A percentile compares a stretch with the other conserved stretches of the same genome.
Conservation (phyloP, 805 yeast species). For the Pichia cephalocereana region DNA sequence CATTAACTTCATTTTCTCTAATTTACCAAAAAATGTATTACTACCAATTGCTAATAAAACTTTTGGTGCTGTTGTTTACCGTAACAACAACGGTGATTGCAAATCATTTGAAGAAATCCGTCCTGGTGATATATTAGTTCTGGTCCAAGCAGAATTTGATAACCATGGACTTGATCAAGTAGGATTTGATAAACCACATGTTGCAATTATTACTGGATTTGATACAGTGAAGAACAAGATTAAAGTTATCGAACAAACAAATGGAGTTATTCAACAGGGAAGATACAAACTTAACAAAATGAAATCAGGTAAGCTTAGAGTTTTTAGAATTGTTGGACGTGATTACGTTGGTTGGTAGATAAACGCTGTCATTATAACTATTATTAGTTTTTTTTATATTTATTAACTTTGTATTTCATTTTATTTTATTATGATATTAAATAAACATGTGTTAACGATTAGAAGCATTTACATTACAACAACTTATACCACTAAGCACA, state of each 20-base stretch:
- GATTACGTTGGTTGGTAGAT: constrained; percentile 62
- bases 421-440: neutral
- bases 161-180: constrained; percentile 44
- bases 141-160: constrained; percentile 66
- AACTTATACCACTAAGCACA: no score
- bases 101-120: constrained; percentile 51
- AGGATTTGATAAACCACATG: constrained; percentile 46
- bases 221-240: constrained; percentile 66
- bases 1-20: constrained; percentile 28
- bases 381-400: neutral
- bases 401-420: neutral
- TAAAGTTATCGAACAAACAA: constrained; percentile 52
- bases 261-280: constrained; percentile 44
- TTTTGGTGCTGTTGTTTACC: constrained; percentile 66
- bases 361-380: no score
- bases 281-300: constrained; percentile 64
- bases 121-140: constrained; percentile 79
- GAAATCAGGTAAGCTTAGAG: constrained; percentile 68
- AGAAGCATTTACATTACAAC: no score
- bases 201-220: constrained; percentile 59
- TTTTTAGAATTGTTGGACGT: constrained; percentile 71
- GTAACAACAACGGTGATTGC: constrained; percentile 41
- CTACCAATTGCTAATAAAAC: constrained; percentile 53
- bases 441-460: no score
- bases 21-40: constrained; percentile 27